These are phyloP conservation scores for Aspergillus panamensis DNA, from an alignment of 495 filamentous ascomycete species.

Conservation along the genomic window DNA sequence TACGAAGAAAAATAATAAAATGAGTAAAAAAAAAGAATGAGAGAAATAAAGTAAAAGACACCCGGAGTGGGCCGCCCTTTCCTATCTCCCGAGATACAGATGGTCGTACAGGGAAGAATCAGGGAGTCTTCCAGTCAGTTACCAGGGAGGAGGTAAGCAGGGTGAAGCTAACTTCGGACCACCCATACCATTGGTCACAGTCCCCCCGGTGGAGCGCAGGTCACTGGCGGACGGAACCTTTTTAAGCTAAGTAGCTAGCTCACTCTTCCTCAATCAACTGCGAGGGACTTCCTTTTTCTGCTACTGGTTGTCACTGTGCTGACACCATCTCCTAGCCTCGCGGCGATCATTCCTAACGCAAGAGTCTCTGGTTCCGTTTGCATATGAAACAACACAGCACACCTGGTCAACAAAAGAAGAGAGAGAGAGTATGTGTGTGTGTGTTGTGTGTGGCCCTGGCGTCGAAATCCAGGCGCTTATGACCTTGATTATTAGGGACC, in stretches of 20 bases:
- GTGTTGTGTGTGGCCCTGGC: background rate
- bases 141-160: slow-evolving; percentile 5
- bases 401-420: background rate
- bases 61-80: slow-evolving; percentile 9
- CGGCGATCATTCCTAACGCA: slow-evolving; percentile 14
- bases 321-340: background rate
- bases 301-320: background rate
- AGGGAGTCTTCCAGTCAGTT: slow-evolving; percentile 1
- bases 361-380: slow-evolving; percentile 10
- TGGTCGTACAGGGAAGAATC: background rate
- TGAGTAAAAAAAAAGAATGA: slow-evolving; percentile 2
- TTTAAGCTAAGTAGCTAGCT: background rate
- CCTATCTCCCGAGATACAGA: slow-evolving; percentile 8
- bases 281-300: background rate
- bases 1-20: slow-evolving; percentile 1
- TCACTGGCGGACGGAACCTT: slow-evolving; percentile 11
- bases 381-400: slow-evolving; percentile 4
- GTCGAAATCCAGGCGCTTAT: background rate
- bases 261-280: background rate
- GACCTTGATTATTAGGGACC: background rate
- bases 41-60: background rate
- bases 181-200: background rate
- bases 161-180: slow-evolving; percentile 3
- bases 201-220: background rate
- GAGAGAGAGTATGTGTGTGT: background rate